phyloP scores from a whole-genome alignment of 768 basidiomycete genomes.

The Boletus barrowsii region DNA sequence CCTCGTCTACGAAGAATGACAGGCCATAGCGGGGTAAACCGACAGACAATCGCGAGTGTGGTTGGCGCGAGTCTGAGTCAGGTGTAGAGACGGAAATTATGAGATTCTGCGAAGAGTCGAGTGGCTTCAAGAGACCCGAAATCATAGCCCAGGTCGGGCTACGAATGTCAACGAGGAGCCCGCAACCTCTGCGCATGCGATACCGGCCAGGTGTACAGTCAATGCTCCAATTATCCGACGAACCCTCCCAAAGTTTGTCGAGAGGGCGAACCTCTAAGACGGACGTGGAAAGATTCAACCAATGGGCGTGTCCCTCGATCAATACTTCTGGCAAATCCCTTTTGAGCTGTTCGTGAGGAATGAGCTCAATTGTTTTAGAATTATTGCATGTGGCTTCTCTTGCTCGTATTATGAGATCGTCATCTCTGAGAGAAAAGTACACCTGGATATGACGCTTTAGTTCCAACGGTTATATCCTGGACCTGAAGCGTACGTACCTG shows the following conservation, averaged over 20 bases:
- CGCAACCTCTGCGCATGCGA: constrained; percentile 4
- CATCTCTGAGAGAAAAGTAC: constrained; percentile 19
- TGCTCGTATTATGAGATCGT: constrained; percentile 22
- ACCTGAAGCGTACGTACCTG: constrained; percentile 9
- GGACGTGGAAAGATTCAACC: constrained; percentile 26
- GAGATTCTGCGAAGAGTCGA: constrained; percentile 25
- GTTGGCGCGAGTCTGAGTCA: not conserved
- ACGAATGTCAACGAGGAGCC: constrained; percentile 25
- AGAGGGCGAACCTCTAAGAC: constrained; percentile 29
- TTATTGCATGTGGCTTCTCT: not conserved
- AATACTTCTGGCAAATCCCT: constrained; percentile 27
- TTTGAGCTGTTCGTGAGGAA: constrained; percentile 22
- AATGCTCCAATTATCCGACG: constrained; percentile 27
- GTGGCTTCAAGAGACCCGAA: constrained; percentile 18
- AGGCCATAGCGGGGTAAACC: constrained; percentile 41
- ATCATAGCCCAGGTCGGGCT: constrained; percentile 30
- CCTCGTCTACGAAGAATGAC: constrained; percentile 37
- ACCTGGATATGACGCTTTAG: constrained; percentile 11
- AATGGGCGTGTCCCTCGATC: constrained; percentile 26
- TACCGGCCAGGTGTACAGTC: constrained; percentile 4
- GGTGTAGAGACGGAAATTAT: constrained; percentile 12
- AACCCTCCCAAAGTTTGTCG: constrained; percentile 24
- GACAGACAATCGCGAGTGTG: constrained; percentile 20
- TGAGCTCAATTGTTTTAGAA: constrained; percentile 15
- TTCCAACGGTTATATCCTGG: not conserved